phyloP scores from a whole-genome alignment of 2,329 filamentous ascomycete species.

The Zasmidium citrigriseum region DNA sequence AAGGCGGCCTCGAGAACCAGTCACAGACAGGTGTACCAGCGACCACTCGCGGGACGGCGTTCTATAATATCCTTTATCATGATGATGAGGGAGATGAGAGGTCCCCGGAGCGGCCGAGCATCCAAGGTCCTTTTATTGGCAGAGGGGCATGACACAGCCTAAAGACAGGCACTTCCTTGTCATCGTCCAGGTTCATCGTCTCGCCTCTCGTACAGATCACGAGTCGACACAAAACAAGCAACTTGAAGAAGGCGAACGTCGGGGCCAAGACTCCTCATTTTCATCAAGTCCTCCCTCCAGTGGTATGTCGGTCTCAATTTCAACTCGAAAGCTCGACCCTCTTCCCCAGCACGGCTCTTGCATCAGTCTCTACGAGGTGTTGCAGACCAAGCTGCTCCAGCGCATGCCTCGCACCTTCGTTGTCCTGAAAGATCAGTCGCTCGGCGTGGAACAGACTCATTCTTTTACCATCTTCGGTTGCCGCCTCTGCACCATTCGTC shows the following conservation, averaged over 20 bases:
- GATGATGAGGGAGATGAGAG: neutral
- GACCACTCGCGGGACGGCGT: no score
- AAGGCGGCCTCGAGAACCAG: no score
- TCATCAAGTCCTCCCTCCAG: no score
- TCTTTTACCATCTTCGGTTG: conserved; percentile 18
- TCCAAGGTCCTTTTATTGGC: neutral
- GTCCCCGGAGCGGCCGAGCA: neutral
- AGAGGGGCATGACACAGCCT: neutral
- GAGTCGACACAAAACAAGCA: no score
- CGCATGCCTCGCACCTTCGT: conserved; percentile 50
- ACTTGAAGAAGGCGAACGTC: no score
- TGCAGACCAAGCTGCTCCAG: conserved; percentile 64
- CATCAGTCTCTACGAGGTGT: conserved; percentile 63
- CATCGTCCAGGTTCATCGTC: no score
- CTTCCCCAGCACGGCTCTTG: conserved; percentile 65
- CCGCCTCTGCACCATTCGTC: conserved; percentile 21
- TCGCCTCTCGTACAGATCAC: no score
- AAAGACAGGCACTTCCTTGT: neutral
- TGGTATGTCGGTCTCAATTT: no score
- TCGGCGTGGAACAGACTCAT: conserved; percentile 50
- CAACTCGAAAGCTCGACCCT: conserved; percentile 59
- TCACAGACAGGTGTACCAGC: no score
- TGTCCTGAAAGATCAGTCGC: conserved; percentile 48
- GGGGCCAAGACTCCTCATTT: no score
- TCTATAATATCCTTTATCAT: neutral